Base-by-base conservation (phyloP, 2,329 filamentous ascomycete species). In the Peltaster fructicola region DNA sequence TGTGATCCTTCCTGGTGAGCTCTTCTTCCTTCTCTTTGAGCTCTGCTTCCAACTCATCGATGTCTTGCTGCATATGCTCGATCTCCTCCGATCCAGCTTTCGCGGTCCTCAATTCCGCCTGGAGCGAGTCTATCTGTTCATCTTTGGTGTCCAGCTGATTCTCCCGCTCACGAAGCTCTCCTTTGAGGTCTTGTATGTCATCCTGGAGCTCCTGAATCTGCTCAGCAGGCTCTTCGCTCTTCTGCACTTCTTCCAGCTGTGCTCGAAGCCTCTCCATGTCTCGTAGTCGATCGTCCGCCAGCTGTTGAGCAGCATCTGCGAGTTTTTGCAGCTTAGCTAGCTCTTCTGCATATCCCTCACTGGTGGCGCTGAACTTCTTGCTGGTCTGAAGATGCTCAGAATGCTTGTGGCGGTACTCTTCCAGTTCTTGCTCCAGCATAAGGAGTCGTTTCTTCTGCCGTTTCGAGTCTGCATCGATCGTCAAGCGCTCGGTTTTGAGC, bases 401-500 rank as follows among this genome's bases (percentile, higher is more conserved):
- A 36, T 93, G 70, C 46, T 92, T 79, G 39, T 76, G 63, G 26
- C 76, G 70, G 48, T 90, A 92, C 30, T 65, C 64, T 44, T 92
- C 84, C 3, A 95, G 63, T 32, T 93, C 81, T 36, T 72, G 73
- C 54, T 95, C 84, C 3, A 85, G 84, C 12, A 71, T 66, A 11
- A 68, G 68, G 7, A 98, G 60, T 19, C 75, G 74, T 48, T 92
- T 95, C 47, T 78, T 79, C 55, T 85, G 88, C 36, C 73, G 72
- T 38, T 77, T 70, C 10, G 98, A 63, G 40, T 98, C 88, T 31
- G 74, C 69, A 46, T 88, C 73, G 68, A 95, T 77, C 0, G 80
- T 85, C 31, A 90, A 69, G 45, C 80, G 80, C 53, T 88, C 76
- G 30, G 92, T 82, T 51, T 95, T 95, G 27, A 98, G 68, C 37